Conservation (phyloP, 805 yeast genomes). For the Candida hispaniensis region DNA sequence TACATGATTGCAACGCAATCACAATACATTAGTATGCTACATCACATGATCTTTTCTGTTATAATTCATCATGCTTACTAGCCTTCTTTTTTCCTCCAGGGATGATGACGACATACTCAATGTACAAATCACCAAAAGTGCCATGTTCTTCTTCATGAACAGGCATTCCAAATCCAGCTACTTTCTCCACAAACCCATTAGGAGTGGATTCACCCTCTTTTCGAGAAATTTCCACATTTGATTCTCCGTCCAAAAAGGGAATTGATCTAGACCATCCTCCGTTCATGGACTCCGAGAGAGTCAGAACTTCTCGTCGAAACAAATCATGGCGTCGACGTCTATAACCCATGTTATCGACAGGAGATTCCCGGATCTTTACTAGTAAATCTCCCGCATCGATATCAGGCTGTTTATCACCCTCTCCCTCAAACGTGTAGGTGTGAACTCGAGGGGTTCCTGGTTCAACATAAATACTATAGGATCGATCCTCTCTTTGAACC, state of each 20-base stretch:
- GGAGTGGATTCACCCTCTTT: conserved; percentile 40
- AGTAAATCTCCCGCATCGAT: conserved; percentile 70
- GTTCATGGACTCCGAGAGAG: conserved; percentile 54
- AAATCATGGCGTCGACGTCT: conserved; percentile 65
- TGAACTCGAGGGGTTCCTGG: conserved; percentile 62
- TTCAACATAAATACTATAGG: conserved; percentile 48
- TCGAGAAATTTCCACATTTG: conserved; percentile 41
- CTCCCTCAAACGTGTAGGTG: conserved; percentile 52
- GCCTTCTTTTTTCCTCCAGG: too few species aligned
- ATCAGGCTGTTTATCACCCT: conserved; percentile 79
- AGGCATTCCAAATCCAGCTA: conserved; percentile 86
- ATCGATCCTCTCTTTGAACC: conserved; percentile 44
- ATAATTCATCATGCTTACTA: too few species aligned
- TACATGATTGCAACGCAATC: too few species aligned
- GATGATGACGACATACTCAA: conserved; percentile 34
- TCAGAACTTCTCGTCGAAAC: conserved; percentile 70
- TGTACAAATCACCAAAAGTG: conserved; percentile 41
- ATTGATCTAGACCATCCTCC: conserved; percentile 78
- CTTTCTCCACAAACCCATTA: conserved; percentile 60
- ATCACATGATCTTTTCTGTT: too few species aligned
- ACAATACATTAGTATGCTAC: too few species aligned
- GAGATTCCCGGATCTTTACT: conserved; percentile 48
- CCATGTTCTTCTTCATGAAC: too few species aligned
- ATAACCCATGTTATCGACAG: conserved; percentile 60
- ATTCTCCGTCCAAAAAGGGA: conserved; percentile 53